These are phyloP conservation scores for Aspergillus ruber DNA, from an alignment of 2,329 filamentous ascomycete genomes.

Conservation along the genomic window DNA sequence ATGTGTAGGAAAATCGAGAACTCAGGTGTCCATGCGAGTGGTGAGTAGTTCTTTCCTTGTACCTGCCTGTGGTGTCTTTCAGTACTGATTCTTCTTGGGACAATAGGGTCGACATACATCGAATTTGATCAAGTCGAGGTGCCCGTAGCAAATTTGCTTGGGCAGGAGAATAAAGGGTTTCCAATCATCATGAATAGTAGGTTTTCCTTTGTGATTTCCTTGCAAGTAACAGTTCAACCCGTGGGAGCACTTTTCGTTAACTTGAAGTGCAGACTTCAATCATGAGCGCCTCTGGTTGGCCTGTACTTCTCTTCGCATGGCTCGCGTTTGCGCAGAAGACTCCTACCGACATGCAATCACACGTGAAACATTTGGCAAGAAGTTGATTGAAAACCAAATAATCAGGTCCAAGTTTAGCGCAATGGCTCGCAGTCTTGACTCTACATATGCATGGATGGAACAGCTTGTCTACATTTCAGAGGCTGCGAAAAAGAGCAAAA, in stretches of 20 bases:
- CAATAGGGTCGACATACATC: constrained; percentile 57
- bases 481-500: constrained; percentile 11
- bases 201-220: background rate
- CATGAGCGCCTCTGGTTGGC: constrained; percentile 55
- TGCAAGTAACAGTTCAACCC: too few species aligned
- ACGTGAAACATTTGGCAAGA: constrained; percentile 52
- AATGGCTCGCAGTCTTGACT: constrained; percentile 50
- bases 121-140: constrained; percentile 80
- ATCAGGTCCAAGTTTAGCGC: constrained; percentile 52
- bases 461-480: constrained; percentile 47
- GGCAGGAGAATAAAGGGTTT: constrained; percentile 73
- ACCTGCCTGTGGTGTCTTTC: background rate
- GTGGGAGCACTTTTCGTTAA: too few species aligned
- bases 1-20: constrained; percentile 49
- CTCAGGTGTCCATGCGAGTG: constrained; percentile 54
- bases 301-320: constrained; percentile 51
- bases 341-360: constrained; percentile 47
- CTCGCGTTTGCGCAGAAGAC: constrained; percentile 50
- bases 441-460: constrained; percentile 53
- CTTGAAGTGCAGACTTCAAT: constrained; percentile 52
- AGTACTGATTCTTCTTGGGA: constrained; percentile 4
- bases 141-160: constrained; percentile 65
- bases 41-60: constrained; percentile 17
- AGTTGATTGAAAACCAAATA: constrained; percentile 51
- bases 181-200: constrained; percentile 64